Evolutionary conservation across 2,329 filamentous ascomycete species (phyloP), one percentile per base, ranked within the genome.

Genomic region (Epichloe aotearoae): DNA sequence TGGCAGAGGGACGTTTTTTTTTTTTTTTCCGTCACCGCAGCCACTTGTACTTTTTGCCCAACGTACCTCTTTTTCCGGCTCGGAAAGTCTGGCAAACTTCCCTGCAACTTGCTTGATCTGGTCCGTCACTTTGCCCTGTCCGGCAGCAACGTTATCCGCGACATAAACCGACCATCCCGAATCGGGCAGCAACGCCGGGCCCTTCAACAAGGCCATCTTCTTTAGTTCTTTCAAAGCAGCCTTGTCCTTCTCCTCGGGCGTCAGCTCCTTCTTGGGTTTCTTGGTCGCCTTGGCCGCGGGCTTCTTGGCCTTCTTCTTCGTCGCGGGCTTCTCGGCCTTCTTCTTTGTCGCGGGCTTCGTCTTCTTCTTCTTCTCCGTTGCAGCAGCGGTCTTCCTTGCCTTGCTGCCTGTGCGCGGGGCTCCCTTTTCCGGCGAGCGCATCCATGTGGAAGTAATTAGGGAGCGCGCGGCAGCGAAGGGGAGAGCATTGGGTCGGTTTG

Each of bases 211-310:
- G 7, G 72, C 69, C 54, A 55, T 58, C 59, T 65, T 62, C 64
- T 66, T 73, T 54, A 74, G 59, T 52, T 66, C 58, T 44, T 52
- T 58, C 46, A 68, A 54, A 54, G 65, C 57, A 11, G 61, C 41
- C 55, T 63, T 64, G 17, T 60, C 56, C 62, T 68, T 62, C 55
- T 69, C 56, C 62, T 73, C 70, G 1, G 66, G 65, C 30, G 64
- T 66, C 52, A 66, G 49, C 23, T 39, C 53, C 66, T 66, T 70
- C 47, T 46, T 50, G n/a, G 43, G 19, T n/a, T 53, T 54, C 45
- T 50, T 83, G 6, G 69, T 62, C 61, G 79, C 81, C 66, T 81
- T 82, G 33, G 66, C 68, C n/a, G 73, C 64, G 65, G 46, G 30
- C 56, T 59, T 57, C 61, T 61, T 63, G 30, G 53, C 51, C 59